Evolutionary conservation across 345 rosid genomes (phyloP).

Genomic region (Citrus mangshanensis): DNA sequence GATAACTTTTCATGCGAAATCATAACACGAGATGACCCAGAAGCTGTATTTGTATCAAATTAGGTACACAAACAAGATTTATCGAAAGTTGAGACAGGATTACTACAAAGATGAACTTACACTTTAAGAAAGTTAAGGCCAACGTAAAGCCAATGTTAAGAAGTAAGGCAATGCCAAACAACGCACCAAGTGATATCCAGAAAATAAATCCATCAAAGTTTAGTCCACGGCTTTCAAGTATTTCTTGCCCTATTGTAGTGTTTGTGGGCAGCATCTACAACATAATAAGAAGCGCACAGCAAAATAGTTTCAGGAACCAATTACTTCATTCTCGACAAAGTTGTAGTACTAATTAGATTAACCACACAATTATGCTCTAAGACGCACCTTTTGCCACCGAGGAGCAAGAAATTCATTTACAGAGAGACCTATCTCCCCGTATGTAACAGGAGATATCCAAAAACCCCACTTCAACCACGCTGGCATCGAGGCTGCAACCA

Average conservation of each 20-base stretch:
- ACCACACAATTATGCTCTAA: background rate
- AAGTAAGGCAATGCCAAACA: conserved; percentile 52
- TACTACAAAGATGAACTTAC: conserved; percentile 35
- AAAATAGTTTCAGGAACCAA: background rate
- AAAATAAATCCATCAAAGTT: conserved; percentile 46
- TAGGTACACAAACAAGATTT: background rate
- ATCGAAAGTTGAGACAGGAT: background rate
- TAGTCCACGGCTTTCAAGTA: conserved; percentile 58
- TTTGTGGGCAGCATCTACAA: conserved; percentile 36
- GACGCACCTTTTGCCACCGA: conserved; percentile 57
- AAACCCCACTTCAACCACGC: conserved; percentile 73
- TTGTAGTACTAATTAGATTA: background rate
- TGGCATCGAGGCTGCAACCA: conserved; percentile 62
- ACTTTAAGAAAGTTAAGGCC: conserved; percentile 64
- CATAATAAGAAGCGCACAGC: background rate
- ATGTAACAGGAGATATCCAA: conserved; percentile 64
- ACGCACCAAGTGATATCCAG: conserved; percentile 67
- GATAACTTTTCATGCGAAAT: conserved; percentile 56
- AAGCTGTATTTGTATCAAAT: conserved; percentile 43
- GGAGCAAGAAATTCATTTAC: conserved; percentile 75
- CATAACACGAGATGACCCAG: conserved; percentile 64
- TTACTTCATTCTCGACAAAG: background rate
- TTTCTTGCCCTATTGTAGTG: conserved; percentile 49
- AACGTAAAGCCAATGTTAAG: conserved; percentile 60
- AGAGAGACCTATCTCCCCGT: conserved; percentile 60